Base-by-base conservation (phyloP, 2,329 filamentous ascomycete genomes). In the Allantophomopsis cytisporea region DNA sequence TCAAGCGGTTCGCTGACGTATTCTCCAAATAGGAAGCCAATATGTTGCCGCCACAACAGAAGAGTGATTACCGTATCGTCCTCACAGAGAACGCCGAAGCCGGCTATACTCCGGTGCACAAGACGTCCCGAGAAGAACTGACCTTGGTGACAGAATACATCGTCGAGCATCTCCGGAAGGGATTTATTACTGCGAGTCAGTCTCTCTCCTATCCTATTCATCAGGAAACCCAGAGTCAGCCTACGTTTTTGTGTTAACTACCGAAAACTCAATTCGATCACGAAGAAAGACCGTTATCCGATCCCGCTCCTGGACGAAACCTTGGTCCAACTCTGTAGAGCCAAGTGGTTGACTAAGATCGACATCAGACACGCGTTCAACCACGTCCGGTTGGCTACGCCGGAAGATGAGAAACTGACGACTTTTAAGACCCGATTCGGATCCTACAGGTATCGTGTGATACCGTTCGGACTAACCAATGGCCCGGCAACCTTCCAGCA, bases 341-440 rank as follows among this genome's bases (percentile, higher is more conserved):
- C 40, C 3, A 40, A 40, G 16, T 35, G 39, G 14, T 45, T 41
- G 18, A 45, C 38, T 6, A 45, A 43, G 23, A 16, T 45, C 3
- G 39, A 45, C 30, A 35, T 45, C 20, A 14, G 23, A 14, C 7
- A 41, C 23, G 41, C 37, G 10, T 46, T 42, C 23, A 13, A 46
- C 33, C 17, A 30, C 1, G 43, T 50, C 10, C 31, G 43, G n/a
- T 45, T 51, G 11, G 34, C 33, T 14, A n/a, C n/a, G n/a, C 34
- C 36, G 18, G 39, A 35, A 1, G 43, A 42, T 4, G 42, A 50
- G 38, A 42, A 43, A 37, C 42, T 43, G 20, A 50, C 43, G 11
- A 45, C 47, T 4, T 50, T 48, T 31, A 15, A 41, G 4, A 47
- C 39, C 0, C 8, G 40, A 21, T 47, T 44, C 30, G 31, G n/a